Evolutionary conservation across 345 rosid genomes (phyloP), one percentile per base, ranked within the genome.

Genomic region (Trapa incisa): DNA sequence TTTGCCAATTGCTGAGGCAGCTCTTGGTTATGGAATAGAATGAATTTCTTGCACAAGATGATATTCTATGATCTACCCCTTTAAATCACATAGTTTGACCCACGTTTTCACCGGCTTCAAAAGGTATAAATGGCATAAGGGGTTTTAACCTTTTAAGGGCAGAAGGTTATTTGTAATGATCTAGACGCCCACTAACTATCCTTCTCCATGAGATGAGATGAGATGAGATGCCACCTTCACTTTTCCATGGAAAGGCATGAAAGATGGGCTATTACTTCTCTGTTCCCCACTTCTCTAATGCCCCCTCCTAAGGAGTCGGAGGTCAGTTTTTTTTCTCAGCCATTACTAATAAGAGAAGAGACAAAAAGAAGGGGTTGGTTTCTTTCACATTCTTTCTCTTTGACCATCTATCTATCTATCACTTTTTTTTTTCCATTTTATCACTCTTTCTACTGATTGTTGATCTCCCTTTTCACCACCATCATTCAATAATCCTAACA

Each of bases 251-350:
- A 64, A 64, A 64, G 39, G 47, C 48, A 17, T 29, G 63, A 58
- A 58, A 8, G 63, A 12, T 54, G 60, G 37, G 37, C 3, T 43
- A 64, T 22, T 17, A 17, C 48, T 43, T 41, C 67, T 65, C 36
- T 39, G 22, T 43, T 43, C 36, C 67, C 36, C 36, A 65, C 52
- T 7, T 43, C 15, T 65, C 54, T 15, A 58, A 32, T 58, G 63
- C 48, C 60, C 65, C 65, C 47, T 37, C 66, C 66, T 37, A 8
- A 43, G 22, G 43, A 65, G 43, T 43, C 67, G 67, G 67, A n/a
- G 22, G 11, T 42, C 52, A 29, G 47, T 32, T 65, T 15, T 33
- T 22, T 17, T 38, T 32, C 36, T 22, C 37, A 65, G 67, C 67
- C 67, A 42, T 41, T 35, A 58, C 33, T 8, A 32, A 58, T 29